These are phyloP conservation scores for Babjeviella inositovora DNA, from an alignment of 805 yeast species.

Conservation along the genomic window DNA sequence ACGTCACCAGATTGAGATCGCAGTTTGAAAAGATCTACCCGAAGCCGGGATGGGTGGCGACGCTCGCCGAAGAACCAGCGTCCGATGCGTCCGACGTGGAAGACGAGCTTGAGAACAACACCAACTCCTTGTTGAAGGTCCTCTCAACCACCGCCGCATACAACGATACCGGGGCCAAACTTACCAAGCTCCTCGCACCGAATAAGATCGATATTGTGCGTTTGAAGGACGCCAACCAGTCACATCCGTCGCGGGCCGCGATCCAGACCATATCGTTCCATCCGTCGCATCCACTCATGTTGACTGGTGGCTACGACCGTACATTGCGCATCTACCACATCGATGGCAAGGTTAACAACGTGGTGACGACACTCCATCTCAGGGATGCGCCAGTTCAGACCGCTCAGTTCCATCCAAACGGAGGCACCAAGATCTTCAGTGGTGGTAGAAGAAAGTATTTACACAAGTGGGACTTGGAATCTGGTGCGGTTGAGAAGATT, in stretches of 20 bases:
- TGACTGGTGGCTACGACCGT: conserved; percentile 89
- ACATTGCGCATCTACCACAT: conserved; percentile 77
- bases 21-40: conserved; percentile 47
- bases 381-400: conserved; percentile 69
- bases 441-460: conserved; percentile 88
- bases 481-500: conserved; percentile 68
- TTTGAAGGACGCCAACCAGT: conserved; percentile 72
- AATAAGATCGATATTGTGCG: conserved; percentile 61
- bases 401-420: conserved; percentile 45
- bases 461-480: conserved; percentile 76
- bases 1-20: conserved; percentile 45
- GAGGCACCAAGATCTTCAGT: conserved; percentile 42
- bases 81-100: no score
- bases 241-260: conserved; percentile 56
- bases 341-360: conserved; percentile 70
- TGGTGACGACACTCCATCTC: conserved; percentile 72
- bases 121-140: conserved; percentile 15
- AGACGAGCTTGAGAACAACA: conserved; percentile 6
- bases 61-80: no score
- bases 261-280: conserved; percentile 83
- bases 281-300: conserved; percentile 61
- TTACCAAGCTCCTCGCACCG: conserved; percentile 48
- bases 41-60: conserved; percentile 26
- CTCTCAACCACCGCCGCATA: conserved; percentile 17
- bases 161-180: conserved; percentile 17